phyloP scores from a whole-genome alignment of 176 grass and related monocot genomes.

The Raddia distichophylla region DNA sequence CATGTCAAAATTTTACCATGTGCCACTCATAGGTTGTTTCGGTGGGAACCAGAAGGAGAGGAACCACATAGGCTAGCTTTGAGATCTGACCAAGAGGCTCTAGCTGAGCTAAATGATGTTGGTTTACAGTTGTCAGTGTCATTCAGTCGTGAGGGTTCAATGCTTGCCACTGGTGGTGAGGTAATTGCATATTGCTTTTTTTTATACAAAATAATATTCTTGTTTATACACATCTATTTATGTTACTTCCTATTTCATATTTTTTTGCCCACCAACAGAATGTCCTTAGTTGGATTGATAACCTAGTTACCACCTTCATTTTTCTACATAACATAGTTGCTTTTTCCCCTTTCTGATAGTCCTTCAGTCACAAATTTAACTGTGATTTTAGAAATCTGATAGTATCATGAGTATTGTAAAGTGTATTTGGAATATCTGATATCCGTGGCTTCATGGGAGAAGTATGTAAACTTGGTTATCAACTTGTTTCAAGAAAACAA shows the following conservation, averaged over 20 bases:
- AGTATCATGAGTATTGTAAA: background rate
- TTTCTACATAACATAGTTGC: background rate
- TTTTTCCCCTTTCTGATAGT: background rate
- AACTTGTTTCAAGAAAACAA: background rate
- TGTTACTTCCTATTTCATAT: background rate
- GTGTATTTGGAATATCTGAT: background rate
- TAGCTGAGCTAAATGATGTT: conserved; percentile 58
- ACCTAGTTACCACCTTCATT: background rate
- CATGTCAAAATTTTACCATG: conserved; percentile 25
- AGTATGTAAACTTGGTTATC: background rate
- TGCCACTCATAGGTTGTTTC: conserved; percentile 64
- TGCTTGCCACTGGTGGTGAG: conserved; percentile 84
- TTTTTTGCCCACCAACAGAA: no score
- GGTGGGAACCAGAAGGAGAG: conserved; percentile 60
- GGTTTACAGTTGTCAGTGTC: conserved; percentile 72
- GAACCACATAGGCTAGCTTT: conserved; percentile 42
- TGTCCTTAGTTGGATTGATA: conserved; percentile 11
- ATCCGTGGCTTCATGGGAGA: background rate
- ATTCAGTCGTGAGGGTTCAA: conserved; percentile 80
- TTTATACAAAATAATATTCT: background rate
- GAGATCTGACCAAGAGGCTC: conserved; percentile 53
- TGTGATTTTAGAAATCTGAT: background rate
- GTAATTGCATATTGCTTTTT: conserved; percentile 47
- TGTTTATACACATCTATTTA: background rate
- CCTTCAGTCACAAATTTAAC: background rate